A percentile compares a stretch with the other conserved stretches of the same genome.
Evolutionary conservation across 176 grass and related monocot species (phyloP).

Genomic region (Triticum urartu): DNA sequence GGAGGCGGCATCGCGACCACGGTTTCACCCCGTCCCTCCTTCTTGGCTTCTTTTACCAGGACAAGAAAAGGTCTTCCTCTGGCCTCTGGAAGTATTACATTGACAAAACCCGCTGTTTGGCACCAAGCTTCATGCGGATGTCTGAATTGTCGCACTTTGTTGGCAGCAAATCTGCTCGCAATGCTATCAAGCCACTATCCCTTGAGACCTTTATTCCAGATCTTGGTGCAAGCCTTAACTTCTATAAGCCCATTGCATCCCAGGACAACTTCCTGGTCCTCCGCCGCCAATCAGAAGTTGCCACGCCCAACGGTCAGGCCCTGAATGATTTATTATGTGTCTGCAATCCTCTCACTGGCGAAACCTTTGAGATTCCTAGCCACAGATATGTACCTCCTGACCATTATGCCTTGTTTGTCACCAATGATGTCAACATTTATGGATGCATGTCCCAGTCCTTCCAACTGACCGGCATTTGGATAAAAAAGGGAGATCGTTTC

Average conservation of each 20-base stretch:
- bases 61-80: not conserved
- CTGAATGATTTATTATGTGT: not conserved
- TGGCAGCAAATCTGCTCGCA: not conserved
- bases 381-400: not conserved
- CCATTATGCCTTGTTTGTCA: constrained; percentile 23
- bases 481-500: not conserved
- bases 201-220: constrained; percentile 20
- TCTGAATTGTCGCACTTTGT: constrained; percentile 13
- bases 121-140: constrained; percentile 11
- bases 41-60: constrained; percentile 39
- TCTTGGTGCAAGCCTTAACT: constrained; percentile 34
- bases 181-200: not conserved
- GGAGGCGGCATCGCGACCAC: not conserved
- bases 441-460: not conserved
- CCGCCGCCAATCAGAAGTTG: not conserved
- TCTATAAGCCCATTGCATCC: constrained; percentile 27
- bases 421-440: not conserved
- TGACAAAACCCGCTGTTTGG: constrained; percentile 25
- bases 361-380: not conserved
- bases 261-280: constrained; percentile 36
- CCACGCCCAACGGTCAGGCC: not conserved
- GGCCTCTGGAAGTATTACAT: constrained; percentile 26
- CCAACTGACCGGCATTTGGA: constrained; percentile 23
- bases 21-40: constrained; percentile 34
- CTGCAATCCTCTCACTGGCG: constrained; percentile 27